Base-by-base conservation (phyloP, 1,284 basidiomycete species). In the Marasmius tenuissimus region DNA sequence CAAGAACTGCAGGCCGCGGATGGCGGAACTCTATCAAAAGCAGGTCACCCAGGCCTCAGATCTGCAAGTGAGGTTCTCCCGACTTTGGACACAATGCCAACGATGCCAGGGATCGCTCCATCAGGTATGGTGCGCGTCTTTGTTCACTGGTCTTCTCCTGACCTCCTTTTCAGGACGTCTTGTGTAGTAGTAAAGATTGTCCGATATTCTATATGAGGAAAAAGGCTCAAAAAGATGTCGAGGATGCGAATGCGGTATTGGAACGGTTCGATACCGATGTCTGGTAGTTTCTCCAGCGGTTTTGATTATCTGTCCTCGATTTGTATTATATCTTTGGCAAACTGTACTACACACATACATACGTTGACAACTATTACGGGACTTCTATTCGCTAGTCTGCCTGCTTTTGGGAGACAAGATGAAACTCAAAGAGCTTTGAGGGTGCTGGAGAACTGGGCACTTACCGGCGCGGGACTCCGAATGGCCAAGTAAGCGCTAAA, bases 171-270 rank as follows among this genome's bases (percentile, higher is more conserved):
- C 65, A 97, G 89, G 97, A 99, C 71, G 97, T 98, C 18, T 81
- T 99, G 42, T 99, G 97, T 72, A 93, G 93, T 0, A 97, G 94
- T 71, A 96, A 94, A 71, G 97, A 99, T 75, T 99, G 97, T 68
- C 97, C 97, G 0, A 98, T 98, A 65, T 98, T 96, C 76, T 98
- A 98, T 74, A 95, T 97, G 87, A 81, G 97, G 47, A 97, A 97
- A 75, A 97, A 97, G 69, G 88, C 96, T 6, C 96, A 98, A 73
- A 97, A 97, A 73, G 95, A 98, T 69, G 96, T 96, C 0, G 93
- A 93, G 65, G 93, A 96, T 67, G 85, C 91, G 1, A 88, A 86
- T 61, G 72, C 81, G 1, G 82, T 91, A 45, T 75, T 98, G 48
- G 92, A 94, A 65, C 85, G 96, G 11, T 98, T 98, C 72, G 89